Evolutionary conservation across 2,329 filamentous ascomycete species (phyloP), one percentile per base, ranked within the genome.

Genomic region (Fonsecaea nubica): DNA sequence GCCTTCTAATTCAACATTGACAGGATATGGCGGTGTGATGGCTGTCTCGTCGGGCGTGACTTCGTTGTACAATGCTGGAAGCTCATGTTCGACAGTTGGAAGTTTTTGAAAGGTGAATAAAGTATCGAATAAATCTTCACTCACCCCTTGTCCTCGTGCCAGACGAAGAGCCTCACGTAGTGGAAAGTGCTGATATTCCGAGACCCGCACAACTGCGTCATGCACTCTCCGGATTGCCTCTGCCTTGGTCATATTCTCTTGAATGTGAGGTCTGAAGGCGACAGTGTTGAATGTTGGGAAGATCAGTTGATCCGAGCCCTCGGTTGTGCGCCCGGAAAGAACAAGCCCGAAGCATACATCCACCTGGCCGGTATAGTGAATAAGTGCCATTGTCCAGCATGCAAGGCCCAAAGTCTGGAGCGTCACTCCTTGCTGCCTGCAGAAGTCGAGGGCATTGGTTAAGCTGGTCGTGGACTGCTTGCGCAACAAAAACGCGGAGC

Each of bases 201-300:
- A 81, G 35, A 92, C 85, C 30, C 84, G 84, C 1, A 84, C 82
- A 77, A 91, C 86, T 67, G 86, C 89, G 1, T 89, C 85, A 74
- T 97, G 92, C 70, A 93, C 83, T 73, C 93, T 91, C 12, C 81
- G 83, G 33, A 97, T 78, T 78, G 96, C 89, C 0, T 88, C 84
- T 0, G 76, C 70, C 0, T 85, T 79, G 0, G 84, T 87, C 25
- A n/a, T 48, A 13, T 57, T 36, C 1, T 92, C 92, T 72, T 95
- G 90, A 2, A 97, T 76, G 2, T 93, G 83, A 1, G 85, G 85
- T 10, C 93, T 85, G 7, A 96, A 82, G 0, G 90, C 86, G 0
- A 97, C 88, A 0, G 93, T 97, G 74, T 96, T 97, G 91, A 97
- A 97, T 0, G 91, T 92, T 0, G 93, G 94, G 73, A 97, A 97